Evolutionary conservation across 805 yeast species (phyloP).

Genomic region (Scheffersomyces spartinae): DNA sequence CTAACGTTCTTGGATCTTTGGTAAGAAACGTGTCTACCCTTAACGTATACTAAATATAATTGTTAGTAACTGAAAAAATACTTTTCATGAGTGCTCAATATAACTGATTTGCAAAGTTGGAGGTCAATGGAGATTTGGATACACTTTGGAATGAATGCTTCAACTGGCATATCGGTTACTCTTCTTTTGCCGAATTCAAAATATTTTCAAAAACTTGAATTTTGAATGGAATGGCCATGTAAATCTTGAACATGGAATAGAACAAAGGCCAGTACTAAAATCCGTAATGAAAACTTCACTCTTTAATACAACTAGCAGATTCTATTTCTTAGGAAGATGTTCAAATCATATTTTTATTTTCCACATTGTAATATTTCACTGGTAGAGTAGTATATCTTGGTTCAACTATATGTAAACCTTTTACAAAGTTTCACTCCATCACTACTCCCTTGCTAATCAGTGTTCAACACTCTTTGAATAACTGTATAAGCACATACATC

Average conservation of each 20-base stretch:
- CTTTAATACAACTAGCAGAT: no score
- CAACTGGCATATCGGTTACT: conserved; percentile 1
- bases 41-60: conserved; percentile 80
- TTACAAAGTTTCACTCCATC: background rate
- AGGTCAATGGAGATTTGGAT: background rate
- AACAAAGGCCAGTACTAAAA: no score
- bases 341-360: background rate
- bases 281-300: no score
- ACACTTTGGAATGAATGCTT: conserved; percentile 1
- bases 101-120: background rate
- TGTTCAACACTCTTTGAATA: background rate
- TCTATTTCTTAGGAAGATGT: background rate
- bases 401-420: conserved; percentile 2
- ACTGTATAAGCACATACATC: conserved; percentile 59
- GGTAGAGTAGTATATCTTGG: background rate
- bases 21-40: conserved; percentile 99
- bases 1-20: conserved; percentile 98
- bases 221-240: no score
- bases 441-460: background rate
- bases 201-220: no score
- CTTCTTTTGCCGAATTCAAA: background rate
- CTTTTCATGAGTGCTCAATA: conserved; percentile 1
- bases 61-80: conserved; percentile 18
- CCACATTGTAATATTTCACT: conserved; percentile 1
- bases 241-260: no score